Evolutionary conservation across 768 basidiomycete genomes (phyloP).

Genomic region (Tylopilus vinaceipallidus): DNA sequence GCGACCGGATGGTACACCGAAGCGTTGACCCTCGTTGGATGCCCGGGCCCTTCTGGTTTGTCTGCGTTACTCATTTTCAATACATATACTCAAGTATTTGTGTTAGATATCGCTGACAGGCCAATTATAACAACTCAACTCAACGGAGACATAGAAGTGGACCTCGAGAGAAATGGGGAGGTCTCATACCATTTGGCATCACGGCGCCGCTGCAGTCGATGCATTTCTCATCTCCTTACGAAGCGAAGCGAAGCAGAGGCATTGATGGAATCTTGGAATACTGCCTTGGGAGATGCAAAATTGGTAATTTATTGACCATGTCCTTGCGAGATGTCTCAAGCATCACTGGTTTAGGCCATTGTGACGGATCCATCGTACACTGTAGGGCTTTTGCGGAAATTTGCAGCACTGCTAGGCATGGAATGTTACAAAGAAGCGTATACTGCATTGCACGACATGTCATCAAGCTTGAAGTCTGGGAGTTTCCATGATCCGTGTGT

Average conservation of each 20-base stretch:
- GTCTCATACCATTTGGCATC: neutral
- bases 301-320: neutral
- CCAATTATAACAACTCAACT: neutral
- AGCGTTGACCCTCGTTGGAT: constrained; percentile 4
- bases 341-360: constrained; percentile 1
- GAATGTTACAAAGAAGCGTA: neutral
- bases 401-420: neutral
- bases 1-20: constrained; percentile 15
- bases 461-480: neutral
- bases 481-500: neutral
- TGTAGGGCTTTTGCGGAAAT: constrained; percentile 4
- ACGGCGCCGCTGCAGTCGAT: neutral
- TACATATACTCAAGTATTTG: neutral
- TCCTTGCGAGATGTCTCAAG: neutral
- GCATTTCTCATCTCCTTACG: constrained; percentile 5
- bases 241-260: constrained; percentile 6
- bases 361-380: neutral
- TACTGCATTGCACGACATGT: neutral
- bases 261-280: neutral
- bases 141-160: no score
- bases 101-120: neutral
- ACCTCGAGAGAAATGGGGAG: no score
- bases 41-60: constrained; percentile 7
- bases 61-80: neutral
- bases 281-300: constrained; percentile 7